These are phyloP conservation scores for Linanthus parryae DNA, from an alignment of 148 eudicot genomes.

Conservation along the genomic window DNA sequence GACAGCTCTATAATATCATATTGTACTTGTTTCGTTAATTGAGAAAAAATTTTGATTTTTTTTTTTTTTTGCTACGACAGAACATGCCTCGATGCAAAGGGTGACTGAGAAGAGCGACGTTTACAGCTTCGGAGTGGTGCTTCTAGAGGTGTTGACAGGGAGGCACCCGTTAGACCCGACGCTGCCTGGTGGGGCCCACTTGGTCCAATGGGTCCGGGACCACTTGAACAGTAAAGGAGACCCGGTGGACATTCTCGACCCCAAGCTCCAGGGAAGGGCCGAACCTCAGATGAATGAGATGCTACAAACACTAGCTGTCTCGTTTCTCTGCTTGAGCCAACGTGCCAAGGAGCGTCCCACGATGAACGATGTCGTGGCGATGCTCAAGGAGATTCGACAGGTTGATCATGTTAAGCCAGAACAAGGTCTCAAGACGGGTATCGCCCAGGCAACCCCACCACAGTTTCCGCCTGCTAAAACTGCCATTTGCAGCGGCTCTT, in stretches of 20 bases:
- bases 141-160: not conserved
- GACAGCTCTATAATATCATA: too few relatives aligned
- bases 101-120: not conserved
- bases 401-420: not conserved
- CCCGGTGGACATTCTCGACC: not conserved
- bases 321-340: not conserved
- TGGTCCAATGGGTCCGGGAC: slow-evolving; percentile 9
- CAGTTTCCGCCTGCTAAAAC: slow-evolving; percentile 41
- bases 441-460: slow-evolving; percentile 19
- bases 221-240: not conserved
- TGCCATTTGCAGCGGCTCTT: slow-evolving; percentile 55
- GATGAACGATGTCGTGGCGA: not conserved
- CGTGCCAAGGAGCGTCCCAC: not conserved
- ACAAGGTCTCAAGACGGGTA: not conserved
- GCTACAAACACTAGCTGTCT: not conserved
- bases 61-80: not conserved
- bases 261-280: not conserved
- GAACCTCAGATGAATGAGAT: not conserved
- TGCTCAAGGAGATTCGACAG: not conserved
- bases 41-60: too few relatives aligned
- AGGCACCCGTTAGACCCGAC: not conserved
- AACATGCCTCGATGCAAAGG: not conserved
- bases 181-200: slow-evolving; percentile 3
- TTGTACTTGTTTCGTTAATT: too few relatives aligned
- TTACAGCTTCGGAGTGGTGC: not conserved